phyloP scores from a whole-genome alignment of 148 eudicot species.

The Rhododendron simsii region DNA sequence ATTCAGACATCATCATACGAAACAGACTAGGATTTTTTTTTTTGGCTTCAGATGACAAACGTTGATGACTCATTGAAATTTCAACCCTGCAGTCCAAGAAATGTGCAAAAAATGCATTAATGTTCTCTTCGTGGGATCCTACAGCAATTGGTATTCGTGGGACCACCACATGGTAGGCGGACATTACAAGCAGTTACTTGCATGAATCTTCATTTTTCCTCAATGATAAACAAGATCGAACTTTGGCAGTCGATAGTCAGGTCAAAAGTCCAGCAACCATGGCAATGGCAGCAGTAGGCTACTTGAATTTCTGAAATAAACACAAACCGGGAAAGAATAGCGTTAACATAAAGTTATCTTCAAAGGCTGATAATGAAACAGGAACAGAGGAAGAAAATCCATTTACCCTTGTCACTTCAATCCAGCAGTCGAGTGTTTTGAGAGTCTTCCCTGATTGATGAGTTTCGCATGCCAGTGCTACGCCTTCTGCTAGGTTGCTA shows the following conservation, averaged over 20 bases:
- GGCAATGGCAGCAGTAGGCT: not conserved
- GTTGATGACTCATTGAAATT: not conserved
- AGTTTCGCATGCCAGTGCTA: slow-evolving; percentile 62
- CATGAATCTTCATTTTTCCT: not conserved
- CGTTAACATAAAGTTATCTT: not conserved
- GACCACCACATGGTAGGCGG: not conserved
- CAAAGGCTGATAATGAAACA: not conserved
- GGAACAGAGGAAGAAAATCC: not conserved
- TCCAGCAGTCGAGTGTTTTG: slow-evolving; percentile 54
- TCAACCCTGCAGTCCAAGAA: not conserved
- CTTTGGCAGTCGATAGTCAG: not conserved
- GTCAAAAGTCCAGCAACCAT: not conserved
- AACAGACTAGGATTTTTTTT: not conserved
- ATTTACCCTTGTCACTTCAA: slow-evolving; percentile 54
- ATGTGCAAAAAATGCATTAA: not conserved
- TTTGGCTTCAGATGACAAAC: not conserved
- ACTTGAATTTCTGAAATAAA: not conserved
- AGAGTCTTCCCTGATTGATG: slow-evolving; percentile 69
- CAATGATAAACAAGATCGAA: not conserved
- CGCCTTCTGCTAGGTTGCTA: slow-evolving; percentile 55
- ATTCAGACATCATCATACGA: not conserved
- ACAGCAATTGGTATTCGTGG: not conserved
- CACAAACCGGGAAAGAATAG: not conserved
- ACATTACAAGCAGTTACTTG: not conserved
- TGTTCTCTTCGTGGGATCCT: not conserved